Percentiles rank a stretch among this genome's conserved stretches.
These are phyloP conservation scores for Collybiopsis confluens DNA, from an alignment of 768 basidiomycete genomes.

Conservation along the genomic window DNA sequence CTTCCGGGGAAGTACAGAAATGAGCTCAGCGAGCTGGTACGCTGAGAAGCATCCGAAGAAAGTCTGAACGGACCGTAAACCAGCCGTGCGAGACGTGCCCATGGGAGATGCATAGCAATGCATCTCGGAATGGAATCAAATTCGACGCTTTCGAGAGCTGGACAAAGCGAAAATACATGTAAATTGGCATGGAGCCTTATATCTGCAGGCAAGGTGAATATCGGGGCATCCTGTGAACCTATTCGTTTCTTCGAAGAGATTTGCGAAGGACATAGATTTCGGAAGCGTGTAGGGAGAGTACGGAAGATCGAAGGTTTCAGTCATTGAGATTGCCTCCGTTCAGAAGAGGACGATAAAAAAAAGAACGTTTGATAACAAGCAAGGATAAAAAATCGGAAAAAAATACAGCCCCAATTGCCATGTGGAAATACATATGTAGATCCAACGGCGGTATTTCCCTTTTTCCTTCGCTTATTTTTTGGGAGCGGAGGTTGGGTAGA, in stretches of 20 bases:
- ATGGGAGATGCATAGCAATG: slow-evolving; percentile 1
- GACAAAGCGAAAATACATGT: slow-evolving; percentile 4
- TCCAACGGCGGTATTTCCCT: too few relatives aligned
- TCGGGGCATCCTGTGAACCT: background rate
- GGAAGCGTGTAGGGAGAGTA: slow-evolving; percentile 1
- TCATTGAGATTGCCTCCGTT: background rate
- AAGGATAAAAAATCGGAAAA: too few relatives aligned
- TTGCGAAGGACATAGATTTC: background rate
- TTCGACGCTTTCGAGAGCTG: slow-evolving; percentile 3
- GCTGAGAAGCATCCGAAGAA: slow-evolving; percentile 4
- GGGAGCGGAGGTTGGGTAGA: too few relatives aligned
- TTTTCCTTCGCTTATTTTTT: too few relatives aligned
- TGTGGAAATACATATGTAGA: too few relatives aligned
- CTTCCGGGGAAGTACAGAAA: slow-evolving; percentile 5
- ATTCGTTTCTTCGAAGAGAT: background rate
- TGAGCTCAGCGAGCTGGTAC: slow-evolving; percentile 1
- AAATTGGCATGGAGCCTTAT: too few relatives aligned
- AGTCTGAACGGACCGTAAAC: slow-evolving; percentile 1
- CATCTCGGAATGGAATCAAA: slow-evolving; percentile 5
- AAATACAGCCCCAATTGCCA: too few relatives aligned
- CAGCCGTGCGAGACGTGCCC: slow-evolving; percentile 1
- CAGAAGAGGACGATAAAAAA: too few relatives aligned
- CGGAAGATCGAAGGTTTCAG: background rate
- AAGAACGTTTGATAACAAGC: too few relatives aligned
- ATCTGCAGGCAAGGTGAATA: slow-evolving; percentile 1